These are phyloP conservation scores for Pistacia integerrima DNA, from an alignment of 345 rosid genomes.

Conservation along the genomic window DNA sequence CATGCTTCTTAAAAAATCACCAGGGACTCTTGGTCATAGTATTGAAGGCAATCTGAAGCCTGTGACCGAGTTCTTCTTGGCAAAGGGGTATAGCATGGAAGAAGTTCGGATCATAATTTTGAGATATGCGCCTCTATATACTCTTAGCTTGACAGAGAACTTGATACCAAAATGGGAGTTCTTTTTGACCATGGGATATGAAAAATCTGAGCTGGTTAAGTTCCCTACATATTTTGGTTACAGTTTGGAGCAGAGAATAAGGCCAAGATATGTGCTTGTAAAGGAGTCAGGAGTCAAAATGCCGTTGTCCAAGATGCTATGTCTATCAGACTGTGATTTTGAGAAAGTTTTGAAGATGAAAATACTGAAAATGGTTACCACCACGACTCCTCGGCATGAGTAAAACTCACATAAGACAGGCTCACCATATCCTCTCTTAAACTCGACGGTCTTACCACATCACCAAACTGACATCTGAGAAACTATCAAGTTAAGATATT, in stretches of 20 bases:
- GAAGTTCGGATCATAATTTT: slow-evolving; percentile 16
- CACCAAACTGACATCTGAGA: no score
- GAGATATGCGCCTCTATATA: slow-evolving; percentile 40
- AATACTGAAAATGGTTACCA: neutral
- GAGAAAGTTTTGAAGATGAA: slow-evolving; percentile 39
- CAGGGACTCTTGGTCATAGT: slow-evolving; percentile 47
- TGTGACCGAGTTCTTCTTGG: slow-evolving; percentile 41
- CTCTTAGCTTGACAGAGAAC: slow-evolving; percentile 44
- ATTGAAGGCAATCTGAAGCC: slow-evolving; percentile 46
- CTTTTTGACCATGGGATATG: slow-evolving; percentile 49
- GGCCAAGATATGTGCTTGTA: slow-evolving; percentile 45
- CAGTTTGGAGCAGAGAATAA: slow-evolving; percentile 10
- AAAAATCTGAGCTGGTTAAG: slow-evolving; percentile 25
- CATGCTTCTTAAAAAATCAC: slow-evolving; percentile 37
- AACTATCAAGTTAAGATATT: no score
- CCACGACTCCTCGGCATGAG: neutral
- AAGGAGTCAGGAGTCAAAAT: slow-evolving; percentile 36
- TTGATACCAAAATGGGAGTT: slow-evolving; percentile 12
- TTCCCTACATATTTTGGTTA: neutral
- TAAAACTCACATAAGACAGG: neutral
- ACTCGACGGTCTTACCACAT: neutral
- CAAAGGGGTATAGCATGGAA: slow-evolving; percentile 37
- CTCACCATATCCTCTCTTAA: no score
- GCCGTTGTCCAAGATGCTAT: slow-evolving; percentile 39
- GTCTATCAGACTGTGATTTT: slow-evolving; percentile 30